A percentile compares a stretch with the other conserved stretches of the same genome.
These are phyloP conservation scores for Suhomyces wounanorum DNA, from an alignment of 1,139 yeast genomes.

Conservation along the genomic window DNA sequence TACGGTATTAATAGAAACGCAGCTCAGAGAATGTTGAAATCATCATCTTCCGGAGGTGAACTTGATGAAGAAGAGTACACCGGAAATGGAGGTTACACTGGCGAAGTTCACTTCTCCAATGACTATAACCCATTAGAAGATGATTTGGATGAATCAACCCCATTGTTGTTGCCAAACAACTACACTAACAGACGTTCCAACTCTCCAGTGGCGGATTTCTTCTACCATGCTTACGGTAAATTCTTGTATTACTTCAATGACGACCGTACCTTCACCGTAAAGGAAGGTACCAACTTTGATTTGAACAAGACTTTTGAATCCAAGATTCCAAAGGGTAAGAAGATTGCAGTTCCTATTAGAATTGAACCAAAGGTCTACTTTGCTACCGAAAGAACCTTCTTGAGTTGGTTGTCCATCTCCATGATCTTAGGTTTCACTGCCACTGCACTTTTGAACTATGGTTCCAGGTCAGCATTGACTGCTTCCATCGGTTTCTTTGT, in stretches of 20 bases:
- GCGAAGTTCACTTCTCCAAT: slow-evolving; percentile 50
- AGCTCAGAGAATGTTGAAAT: slow-evolving; percentile 27
- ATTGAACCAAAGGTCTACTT: slow-evolving; percentile 85
- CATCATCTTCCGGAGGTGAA: slow-evolving; percentile 52
- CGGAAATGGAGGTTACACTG: slow-evolving; percentile 32
- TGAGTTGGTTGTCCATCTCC: slow-evolving; percentile 77
- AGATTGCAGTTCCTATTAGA: slow-evolving; percentile 74
- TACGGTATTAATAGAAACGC: slow-evolving; percentile 54
- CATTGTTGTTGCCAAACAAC: slow-evolving; percentile 42
- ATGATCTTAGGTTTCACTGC: slow-evolving; percentile 75
- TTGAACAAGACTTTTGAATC: slow-evolving; percentile 47
- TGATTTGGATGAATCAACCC: slow-evolving; percentile 47
- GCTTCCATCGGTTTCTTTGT: slow-evolving; percentile 90
- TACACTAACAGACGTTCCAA: slow-evolving; percentile 30
- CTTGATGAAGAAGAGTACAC: slow-evolving; percentile 48
- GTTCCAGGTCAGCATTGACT: slow-evolving; percentile 66
- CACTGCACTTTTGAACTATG: slow-evolving; percentile 68
- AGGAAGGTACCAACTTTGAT: slow-evolving; percentile 80
- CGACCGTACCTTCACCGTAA: slow-evolving; percentile 71
- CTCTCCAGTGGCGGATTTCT: slow-evolving; percentile 35
- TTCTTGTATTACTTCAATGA: slow-evolving; percentile 57
- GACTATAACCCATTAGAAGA: slow-evolving; percentile 52
- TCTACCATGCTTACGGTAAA: slow-evolving; percentile 37
- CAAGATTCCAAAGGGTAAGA: slow-evolving; percentile 75
- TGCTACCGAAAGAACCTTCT: slow-evolving; percentile 79